Evolutionary conservation across 2,329 filamentous ascomycete species (phyloP).

Genomic region (Colletotrichum coccodes): DNA sequence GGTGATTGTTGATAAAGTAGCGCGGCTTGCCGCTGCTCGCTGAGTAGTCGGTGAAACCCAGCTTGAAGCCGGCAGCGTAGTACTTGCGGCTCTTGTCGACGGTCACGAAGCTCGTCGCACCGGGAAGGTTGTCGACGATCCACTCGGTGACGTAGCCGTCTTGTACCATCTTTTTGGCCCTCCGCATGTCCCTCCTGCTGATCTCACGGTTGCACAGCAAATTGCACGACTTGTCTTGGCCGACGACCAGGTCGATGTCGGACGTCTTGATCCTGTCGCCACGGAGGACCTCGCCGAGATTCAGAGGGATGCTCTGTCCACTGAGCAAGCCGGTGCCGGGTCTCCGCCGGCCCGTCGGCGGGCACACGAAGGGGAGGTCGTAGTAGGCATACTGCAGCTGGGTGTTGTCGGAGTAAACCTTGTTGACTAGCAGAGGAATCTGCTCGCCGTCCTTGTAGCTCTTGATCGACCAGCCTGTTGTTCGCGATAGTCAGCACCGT

Average conservation of each 20-base stretch:
- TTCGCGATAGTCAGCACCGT: constrained; percentile 25
- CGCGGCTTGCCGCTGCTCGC: constrained; percentile 67
- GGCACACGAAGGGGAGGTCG: constrained; percentile 88
- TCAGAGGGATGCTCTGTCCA: constrained; percentile 82
- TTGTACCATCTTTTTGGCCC: constrained; percentile 77
- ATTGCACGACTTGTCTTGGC: constrained; percentile 77
- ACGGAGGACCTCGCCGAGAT: constrained; percentile 87
- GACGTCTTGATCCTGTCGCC: constrained; percentile 88
- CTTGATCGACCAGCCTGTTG: constrained; percentile 80
- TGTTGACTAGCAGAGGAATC: constrained; percentile 90
- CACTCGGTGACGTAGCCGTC: constrained; percentile 90
- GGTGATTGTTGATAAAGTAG: constrained; percentile 88
- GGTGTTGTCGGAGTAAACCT: constrained; percentile 89
- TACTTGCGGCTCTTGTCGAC: constrained; percentile 87
- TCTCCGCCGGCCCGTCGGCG: constrained; percentile 75
- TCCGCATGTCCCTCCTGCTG: constrained; percentile 70
- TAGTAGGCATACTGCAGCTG: constrained; percentile 93
- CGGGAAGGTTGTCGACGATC: constrained; percentile 93
- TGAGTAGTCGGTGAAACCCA: constrained; percentile 79
- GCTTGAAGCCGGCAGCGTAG: constrained; percentile 90
- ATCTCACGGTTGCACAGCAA: constrained; percentile 78
- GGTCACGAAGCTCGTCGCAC: constrained; percentile 88
- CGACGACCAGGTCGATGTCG: constrained; percentile 84
- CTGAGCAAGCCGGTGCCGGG: constrained; percentile 76
- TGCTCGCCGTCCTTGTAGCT: constrained; percentile 81